phyloP scores from a whole-genome alignment of 2,329 filamentous ascomycete genomes.

The Cladosporium phlei region DNA sequence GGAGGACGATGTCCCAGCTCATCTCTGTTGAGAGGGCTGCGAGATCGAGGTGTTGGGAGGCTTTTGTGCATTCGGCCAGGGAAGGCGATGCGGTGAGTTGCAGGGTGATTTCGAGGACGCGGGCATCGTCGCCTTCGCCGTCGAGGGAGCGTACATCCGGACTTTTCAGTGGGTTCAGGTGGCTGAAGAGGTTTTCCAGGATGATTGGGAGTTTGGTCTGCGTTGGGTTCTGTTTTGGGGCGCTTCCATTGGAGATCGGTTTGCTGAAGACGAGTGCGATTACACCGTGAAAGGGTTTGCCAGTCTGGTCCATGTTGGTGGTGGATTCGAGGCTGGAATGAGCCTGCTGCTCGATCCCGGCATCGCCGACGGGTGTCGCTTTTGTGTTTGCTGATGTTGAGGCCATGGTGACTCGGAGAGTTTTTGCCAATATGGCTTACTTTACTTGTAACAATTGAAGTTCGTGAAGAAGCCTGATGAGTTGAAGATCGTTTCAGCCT shows the following conservation, averaged over 20 bases:
- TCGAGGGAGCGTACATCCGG: conserved; percentile 11
- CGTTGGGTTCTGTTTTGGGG: conserved; percentile 10
- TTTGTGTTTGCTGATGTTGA: too few relatives aligned
- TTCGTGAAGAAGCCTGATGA: too few relatives aligned
- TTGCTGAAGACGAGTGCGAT: conserved; percentile 16
- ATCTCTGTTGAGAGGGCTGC: conserved; percentile 10
- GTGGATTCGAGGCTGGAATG: too few relatives aligned
- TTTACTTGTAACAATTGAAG: too few relatives aligned
- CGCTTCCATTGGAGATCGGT: conserved; percentile 2
- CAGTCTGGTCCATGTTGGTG: not conserved
- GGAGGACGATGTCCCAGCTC: conserved; percentile 15
- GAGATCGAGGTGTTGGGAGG: conserved; percentile 11
- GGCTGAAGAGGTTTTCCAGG: conserved; percentile 3
- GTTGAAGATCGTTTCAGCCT: too few relatives aligned
- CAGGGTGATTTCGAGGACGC: conserved; percentile 14
- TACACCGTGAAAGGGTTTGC: conserved; percentile 7
- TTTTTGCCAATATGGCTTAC: too few relatives aligned
- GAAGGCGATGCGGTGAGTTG: conserved; percentile 13
- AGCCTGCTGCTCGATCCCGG: not conserved
- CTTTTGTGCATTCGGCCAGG: conserved; percentile 13
- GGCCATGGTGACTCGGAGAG: too few relatives aligned
- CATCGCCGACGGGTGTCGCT: too few relatives aligned
- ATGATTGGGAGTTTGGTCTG: not conserved
- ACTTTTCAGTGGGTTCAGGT: not conserved
- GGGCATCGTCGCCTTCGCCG: conserved; percentile 1